A percentile compares a stretch with the other conserved stretches of the same genome.
phyloP scores from a whole-genome alignment of 2,329 filamentous ascomycete genomes.

The Sporothrix protearum region DNA sequence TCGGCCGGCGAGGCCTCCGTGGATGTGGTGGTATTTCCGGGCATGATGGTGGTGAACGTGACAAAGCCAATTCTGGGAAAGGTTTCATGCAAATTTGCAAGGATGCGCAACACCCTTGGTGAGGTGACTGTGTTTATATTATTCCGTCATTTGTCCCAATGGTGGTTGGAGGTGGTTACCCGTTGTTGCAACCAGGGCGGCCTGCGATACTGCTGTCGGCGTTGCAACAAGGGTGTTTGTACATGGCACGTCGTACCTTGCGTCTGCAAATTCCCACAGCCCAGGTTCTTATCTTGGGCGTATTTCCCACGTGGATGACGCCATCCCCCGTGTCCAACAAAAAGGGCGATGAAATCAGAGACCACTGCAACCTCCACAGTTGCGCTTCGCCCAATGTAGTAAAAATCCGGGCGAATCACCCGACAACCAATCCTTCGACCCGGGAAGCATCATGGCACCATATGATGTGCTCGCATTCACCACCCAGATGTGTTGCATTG shows the following conservation, averaged over 20 bases:
- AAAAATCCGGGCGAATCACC: not conserved
- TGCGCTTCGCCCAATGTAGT: not conserved
- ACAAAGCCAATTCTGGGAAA: not conserved
- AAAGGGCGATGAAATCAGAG: not conserved
- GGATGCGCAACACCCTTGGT: not conserved
- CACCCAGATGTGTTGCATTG: not conserved
- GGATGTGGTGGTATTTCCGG: not conserved
- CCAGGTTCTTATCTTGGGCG: not conserved
- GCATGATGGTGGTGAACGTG: not conserved
- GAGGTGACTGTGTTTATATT: not conserved
- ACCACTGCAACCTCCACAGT: not conserved
- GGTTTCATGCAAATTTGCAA: not conserved
- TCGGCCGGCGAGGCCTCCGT: not conserved
- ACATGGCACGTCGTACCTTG: too few species aligned
- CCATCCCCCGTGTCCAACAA: not conserved
- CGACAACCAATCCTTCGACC: not conserved
- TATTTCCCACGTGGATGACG: not conserved
- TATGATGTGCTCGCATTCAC: slow-evolving; percentile 8
- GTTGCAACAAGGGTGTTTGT: too few species aligned
- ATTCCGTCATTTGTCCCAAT: not conserved
- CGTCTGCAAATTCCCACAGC: not conserved
- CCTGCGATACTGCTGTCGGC: not conserved
- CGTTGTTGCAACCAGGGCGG: not conserved
- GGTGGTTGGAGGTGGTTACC: not conserved
- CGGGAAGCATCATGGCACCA: not conserved